These are phyloP conservation scores for Populus pruinosa DNA, from an alignment of 345 rosid genomes.

Conservation along the genomic window DNA sequence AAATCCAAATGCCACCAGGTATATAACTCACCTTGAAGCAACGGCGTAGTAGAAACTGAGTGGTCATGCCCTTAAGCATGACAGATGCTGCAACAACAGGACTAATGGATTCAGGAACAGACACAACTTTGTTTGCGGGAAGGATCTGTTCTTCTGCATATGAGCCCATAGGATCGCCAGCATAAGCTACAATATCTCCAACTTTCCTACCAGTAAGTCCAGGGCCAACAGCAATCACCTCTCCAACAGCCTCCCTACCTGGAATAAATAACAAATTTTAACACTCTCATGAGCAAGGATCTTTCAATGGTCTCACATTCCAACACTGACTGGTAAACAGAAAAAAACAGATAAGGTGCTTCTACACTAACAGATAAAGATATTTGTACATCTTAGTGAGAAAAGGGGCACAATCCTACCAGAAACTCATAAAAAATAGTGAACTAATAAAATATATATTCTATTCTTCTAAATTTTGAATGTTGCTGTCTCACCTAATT, in stretches of 20 bases:
- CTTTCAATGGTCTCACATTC: not conserved
- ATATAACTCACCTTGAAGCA: slow-evolving; percentile 71
- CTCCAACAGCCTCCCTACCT: slow-evolving; percentile 94
- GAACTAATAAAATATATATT: too few relatives aligned
- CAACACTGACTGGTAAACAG: too few relatives aligned
- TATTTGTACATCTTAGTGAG: too few relatives aligned
- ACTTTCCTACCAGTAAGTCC: slow-evolving; percentile 69
- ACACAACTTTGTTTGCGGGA: slow-evolving; percentile 71
- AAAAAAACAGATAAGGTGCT: too few relatives aligned
- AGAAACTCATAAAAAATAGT: too few relatives aligned
- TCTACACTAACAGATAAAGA: too few relatives aligned
- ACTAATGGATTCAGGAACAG: slow-evolving; percentile 74
- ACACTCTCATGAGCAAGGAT: not conserved
- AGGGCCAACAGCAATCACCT: slow-evolving; percentile 77
- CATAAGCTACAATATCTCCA: slow-evolving; percentile 89
- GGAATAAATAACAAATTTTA: not conserved
- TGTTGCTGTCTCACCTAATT: too few relatives aligned
- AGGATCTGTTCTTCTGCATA: slow-evolving; percentile 90
- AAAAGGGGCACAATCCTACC: too few relatives aligned
- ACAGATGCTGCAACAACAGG: slow-evolving; percentile 72
- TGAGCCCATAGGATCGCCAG: slow-evolving; percentile 71
- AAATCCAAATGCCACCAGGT: not conserved
- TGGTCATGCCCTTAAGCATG: slow-evolving; percentile 88
- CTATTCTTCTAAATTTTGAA: too few relatives aligned
- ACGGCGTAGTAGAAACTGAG: slow-evolving; percentile 61